These are phyloP conservation scores for Chrysosporium queenslandicum DNA, from an alignment of 2,329 filamentous ascomycete genomes.

Conservation along the genomic window DNA sequence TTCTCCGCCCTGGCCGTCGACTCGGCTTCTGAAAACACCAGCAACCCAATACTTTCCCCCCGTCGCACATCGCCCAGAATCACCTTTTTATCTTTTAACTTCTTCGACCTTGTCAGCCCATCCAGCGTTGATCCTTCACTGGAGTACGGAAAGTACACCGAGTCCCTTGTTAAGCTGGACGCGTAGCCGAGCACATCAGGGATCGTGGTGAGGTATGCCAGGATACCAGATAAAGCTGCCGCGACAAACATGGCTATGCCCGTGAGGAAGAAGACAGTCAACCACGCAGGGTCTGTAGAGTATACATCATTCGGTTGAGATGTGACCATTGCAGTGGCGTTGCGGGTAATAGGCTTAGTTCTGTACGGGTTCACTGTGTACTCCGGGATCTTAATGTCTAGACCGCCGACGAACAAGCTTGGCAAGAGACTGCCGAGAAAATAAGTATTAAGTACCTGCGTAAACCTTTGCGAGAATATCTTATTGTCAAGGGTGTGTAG, in stretches of 20 bases:
- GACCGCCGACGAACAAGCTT: conserved; percentile 2
- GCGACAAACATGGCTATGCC: conserved; percentile 4
- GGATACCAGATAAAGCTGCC: not conserved
- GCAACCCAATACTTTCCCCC: too few species aligned
- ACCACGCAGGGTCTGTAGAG: not conserved
- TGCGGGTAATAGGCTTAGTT: not conserved
- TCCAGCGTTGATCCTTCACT: too few species aligned
- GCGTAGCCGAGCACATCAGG: too few species aligned
- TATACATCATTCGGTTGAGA: too few species aligned
- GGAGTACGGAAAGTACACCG: too few species aligned
- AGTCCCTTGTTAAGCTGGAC: too few species aligned
- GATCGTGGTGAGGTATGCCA: not conserved
- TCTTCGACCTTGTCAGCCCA: too few species aligned
- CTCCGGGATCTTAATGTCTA: not conserved
- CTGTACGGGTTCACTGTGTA: not conserved
- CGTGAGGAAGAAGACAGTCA: conserved; percentile 1
- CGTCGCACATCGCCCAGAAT: too few species aligned
- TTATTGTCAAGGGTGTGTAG: not conserved
- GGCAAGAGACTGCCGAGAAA: conserved; percentile 11
- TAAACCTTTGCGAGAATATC: conserved; percentile 7
- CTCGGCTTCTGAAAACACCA: too few species aligned
- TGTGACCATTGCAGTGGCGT: not conserved
- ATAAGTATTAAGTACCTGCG: conserved; percentile 12
- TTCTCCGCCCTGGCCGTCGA: too few species aligned
- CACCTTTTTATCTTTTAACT: too few species aligned